phyloP scores from a whole-genome alignment of 2,329 filamentous ascomycete species.

The Colletotrichum limetticola region DNA sequence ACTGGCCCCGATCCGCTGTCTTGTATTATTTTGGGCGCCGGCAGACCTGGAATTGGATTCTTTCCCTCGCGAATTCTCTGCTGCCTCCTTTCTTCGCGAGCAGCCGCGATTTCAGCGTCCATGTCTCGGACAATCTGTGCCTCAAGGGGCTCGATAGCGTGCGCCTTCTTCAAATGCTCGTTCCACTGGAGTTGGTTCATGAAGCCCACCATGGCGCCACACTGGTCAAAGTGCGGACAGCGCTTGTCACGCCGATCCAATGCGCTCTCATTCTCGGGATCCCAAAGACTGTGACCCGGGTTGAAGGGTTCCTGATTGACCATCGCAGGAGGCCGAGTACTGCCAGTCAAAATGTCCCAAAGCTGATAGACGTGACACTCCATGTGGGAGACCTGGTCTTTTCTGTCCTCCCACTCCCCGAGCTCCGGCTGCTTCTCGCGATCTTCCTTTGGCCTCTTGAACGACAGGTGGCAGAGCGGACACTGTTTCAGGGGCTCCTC shows the following conservation, averaged over 20 bases:
- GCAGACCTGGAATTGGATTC: constrained; percentile 6
- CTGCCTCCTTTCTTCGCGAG: background rate
- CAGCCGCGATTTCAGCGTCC: background rate
- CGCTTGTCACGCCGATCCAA: constrained; percentile 35
- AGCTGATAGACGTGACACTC: constrained; percentile 36
- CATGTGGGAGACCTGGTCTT: constrained; percentile 31
- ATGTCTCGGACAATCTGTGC: background rate
- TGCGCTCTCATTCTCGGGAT: constrained; percentile 24
- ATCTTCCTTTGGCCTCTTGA: constrained; percentile 17
- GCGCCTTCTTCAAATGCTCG: constrained; percentile 26
- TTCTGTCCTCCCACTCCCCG: constrained; percentile 1
- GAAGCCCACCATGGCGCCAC: constrained; percentile 36
- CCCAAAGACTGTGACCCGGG: constrained; percentile 30
- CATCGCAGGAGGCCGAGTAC: background rate
- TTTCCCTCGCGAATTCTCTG: constrained; percentile 23
- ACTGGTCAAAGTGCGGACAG: constrained; percentile 34
- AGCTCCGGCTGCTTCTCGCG: background rate
- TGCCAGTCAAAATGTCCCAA: constrained; percentile 24
- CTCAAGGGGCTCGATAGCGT: constrained; percentile 25
- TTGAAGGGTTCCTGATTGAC: constrained; percentile 22
- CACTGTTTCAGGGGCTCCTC: constrained; percentile 22
- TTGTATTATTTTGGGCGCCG: background rate
- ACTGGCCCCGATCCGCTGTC: too few relatives aligned
- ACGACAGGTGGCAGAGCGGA: constrained; percentile 32
- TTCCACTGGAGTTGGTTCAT: constrained; percentile 35